A percentile compares a stretch with the other conserved stretches of the same genome.
These are phyloP conservation scores for Penicillium ochrochloron DNA, from an alignment of 495 filamentous ascomycete genomes.

Conservation along the genomic window DNA sequence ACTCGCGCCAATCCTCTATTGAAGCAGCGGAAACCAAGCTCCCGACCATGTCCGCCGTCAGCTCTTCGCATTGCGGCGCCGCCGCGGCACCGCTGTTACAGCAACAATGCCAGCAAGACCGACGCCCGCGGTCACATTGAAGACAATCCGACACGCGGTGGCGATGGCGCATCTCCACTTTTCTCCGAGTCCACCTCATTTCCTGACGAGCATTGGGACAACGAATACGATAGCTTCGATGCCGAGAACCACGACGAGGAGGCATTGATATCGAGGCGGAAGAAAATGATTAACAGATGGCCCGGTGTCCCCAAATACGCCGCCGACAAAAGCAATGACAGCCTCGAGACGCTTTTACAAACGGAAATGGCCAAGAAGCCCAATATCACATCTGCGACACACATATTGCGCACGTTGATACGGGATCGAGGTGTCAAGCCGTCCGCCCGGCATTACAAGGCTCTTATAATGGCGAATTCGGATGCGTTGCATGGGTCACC, in stretches of 20 bases:
- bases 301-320: not conserved
- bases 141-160: not conserved
- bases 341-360: conserved; percentile 36
- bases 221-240: not conserved
- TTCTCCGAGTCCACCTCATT: not conserved
- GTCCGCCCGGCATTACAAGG: conserved; percentile 69
- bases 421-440: conserved; percentile 64
- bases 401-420: conserved; percentile 54
- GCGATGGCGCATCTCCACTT: not conserved
- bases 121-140: not conserved
- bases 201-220: not conserved
- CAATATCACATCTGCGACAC: conserved; percentile 31
- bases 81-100: conserved; percentile 29
- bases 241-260: not conserved
- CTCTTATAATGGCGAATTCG: conserved; percentile 72
- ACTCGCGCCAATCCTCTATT: conserved; percentile 18
- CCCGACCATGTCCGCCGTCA: conserved; percentile 15
- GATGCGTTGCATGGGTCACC: conserved; percentile 67
- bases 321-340: conserved; percentile 21
- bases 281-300: not conserved
- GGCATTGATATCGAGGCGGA: not conserved
- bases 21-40: conserved; percentile 17
- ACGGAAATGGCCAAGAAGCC: conserved; percentile 24
- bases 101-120: conserved; percentile 13
- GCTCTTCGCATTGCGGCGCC: conserved; percentile 14